A percentile compares a stretch with the other conserved stretches of the same genome.
Conservation (phyloP, 495 filamentous ascomycete species). For the Pyrenopolyporus hunteri region DNA sequence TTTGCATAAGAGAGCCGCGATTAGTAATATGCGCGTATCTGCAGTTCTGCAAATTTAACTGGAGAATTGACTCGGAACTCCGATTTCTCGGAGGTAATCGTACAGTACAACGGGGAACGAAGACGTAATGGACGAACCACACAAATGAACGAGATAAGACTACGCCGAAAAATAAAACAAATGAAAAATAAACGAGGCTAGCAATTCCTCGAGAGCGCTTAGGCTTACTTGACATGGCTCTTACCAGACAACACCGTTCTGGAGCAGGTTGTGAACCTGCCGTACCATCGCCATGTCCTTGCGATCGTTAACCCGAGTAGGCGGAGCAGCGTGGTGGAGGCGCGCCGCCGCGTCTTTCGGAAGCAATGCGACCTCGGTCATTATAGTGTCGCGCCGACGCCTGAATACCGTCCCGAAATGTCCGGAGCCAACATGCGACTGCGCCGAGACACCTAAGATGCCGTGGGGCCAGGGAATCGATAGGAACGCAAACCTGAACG, state of each 20-base stretch:
- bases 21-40: background rate
- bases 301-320: conserved; percentile 27
- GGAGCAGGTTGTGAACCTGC: conserved; percentile 19
- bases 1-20: background rate
- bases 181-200: background rate
- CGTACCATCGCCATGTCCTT: conserved; percentile 28
- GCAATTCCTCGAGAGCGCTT: background rate
- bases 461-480: conserved; percentile 80
- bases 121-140: background rate
- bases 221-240: background rate
- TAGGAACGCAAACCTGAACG: conserved; percentile 66
- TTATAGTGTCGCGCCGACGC: conserved; percentile 24
- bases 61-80: background rate
- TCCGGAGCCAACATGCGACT: conserved; percentile 73
- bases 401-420: conserved; percentile 65
- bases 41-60: background rate
- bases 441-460: conserved; percentile 66
- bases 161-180: no score
- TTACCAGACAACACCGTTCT: background rate
- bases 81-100: background rate
- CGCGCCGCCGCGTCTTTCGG: conserved; percentile 12
- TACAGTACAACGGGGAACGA: background rate
- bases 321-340: conserved; percentile 23
- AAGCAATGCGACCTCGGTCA: background rate
- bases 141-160: no score